Evolutionary conservation across 768 basidiomycete species (phyloP), one percentile per base, ranked within the genome.

Genomic region (Trametes elegans): DNA sequence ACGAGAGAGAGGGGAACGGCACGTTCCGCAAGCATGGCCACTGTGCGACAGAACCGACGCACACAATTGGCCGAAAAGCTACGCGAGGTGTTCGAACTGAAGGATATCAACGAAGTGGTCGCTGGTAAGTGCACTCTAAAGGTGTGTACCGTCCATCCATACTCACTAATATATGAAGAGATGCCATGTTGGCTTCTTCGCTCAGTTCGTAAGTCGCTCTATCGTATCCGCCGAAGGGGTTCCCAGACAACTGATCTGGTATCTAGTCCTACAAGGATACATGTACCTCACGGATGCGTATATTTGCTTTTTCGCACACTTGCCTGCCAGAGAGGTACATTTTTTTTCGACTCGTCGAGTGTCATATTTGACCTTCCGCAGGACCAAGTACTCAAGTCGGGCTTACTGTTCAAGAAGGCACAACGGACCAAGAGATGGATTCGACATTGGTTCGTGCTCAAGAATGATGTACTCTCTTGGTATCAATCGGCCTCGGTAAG

Each of bases 391-490:
- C 76, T 98, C 39, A 98, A 98, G 69, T 96, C 93, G 0, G 97
- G 94, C 0, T 85, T 86, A 3, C 77, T 99, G 35, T 84, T 82
- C 63, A 97, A 96, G 78, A 92, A 87, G 66, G 84, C 93, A 0
- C 85, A 86, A 50, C 81, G 90, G 49, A 95, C 93, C 8, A 96
- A 93, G 64, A 84, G 93, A 19, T 95, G 90, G 87, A 84, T 88
- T 63, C 93, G 89, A 67, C 93, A 93, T 69, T 98, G 97, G 97
- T 95, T 98, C 63, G 82, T 96, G 1, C 78, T 99, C 44, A 94
- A 92, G 81, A 96, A 98, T 58, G 93, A 95, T 64, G 91, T 93
- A 0, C 76, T 99, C 24, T 94, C 93, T 16, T 99, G 97, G 97
- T 98, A 92, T 69, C 90, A 93, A 59, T 92, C 90, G 7, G 93